A percentile compares a stretch with the other conserved stretches of the same genome.
Evolutionary conservation across 495 filamentous ascomycete genomes (phyloP).

Genomic region (Copromyces sp.): DNA sequence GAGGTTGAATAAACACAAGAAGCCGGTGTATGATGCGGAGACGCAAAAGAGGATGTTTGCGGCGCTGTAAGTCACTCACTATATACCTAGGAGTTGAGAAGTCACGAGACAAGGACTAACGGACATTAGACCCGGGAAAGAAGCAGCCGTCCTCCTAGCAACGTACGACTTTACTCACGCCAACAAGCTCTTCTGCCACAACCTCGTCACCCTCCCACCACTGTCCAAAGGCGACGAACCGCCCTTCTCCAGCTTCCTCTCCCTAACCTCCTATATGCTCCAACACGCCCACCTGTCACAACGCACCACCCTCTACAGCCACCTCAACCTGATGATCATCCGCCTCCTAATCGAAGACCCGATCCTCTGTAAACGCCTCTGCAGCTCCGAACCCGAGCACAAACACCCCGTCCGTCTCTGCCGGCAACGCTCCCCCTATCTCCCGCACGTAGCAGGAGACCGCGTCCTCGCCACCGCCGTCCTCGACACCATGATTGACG

Average conservation of each 20-base stretch:
- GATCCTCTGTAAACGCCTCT: constrained; percentile 72
- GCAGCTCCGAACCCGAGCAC: constrained; percentile 55
- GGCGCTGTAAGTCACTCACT: constrained; percentile 31
- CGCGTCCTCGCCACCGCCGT: constrained; percentile 63
- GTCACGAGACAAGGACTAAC: constrained; percentile 14
- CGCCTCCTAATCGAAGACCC: constrained; percentile 85
- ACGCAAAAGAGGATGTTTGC: constrained; percentile 71
- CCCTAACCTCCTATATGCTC: constrained; percentile 81
- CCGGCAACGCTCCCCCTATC: constrained; percentile 77
- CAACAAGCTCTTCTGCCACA: constrained; percentile 91
- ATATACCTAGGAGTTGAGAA: not conserved
- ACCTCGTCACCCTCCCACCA: constrained; percentile 56
- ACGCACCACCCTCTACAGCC: constrained; percentile 67
- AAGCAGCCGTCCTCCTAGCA: constrained; percentile 69
- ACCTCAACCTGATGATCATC: constrained; percentile 71
- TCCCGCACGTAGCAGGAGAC: constrained; percentile 65
- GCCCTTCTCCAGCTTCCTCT: constrained; percentile 75
- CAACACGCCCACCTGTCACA: constrained; percentile 84
- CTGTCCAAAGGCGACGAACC: constrained; percentile 54
- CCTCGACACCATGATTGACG: constrained; percentile 78
- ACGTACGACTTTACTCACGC: constrained; percentile 90
- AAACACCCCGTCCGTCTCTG: constrained; percentile 72
- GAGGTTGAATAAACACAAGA: constrained; percentile 7
- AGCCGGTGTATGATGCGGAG: constrained; percentile 50
- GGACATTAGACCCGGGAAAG: constrained; percentile 55